Evolutionary conservation across 2,329 filamentous ascomycete genomes (phyloP).

Genomic region (Escovopsis weberi): DNA sequence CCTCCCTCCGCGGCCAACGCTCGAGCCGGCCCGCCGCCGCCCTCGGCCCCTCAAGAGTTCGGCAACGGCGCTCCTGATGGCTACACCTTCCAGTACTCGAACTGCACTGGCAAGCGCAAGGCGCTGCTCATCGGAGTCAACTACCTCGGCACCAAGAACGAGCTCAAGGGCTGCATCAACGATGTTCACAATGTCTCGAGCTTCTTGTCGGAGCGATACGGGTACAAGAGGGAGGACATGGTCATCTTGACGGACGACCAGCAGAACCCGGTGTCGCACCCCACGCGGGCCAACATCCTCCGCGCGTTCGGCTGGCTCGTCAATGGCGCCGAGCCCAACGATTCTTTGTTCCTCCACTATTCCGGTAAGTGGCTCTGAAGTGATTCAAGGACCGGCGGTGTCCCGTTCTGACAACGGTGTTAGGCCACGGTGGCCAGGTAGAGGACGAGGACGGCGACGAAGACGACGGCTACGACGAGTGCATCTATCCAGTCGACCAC

Average conservation of each 20-base stretch:
- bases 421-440: constrained; percentile 63
- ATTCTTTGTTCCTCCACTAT: constrained; percentile 65
- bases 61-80: constrained; percentile 52
- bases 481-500: constrained; percentile 67
- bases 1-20: constrained; percentile 12
- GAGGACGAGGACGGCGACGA: constrained; percentile 62
- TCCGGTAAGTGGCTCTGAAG: constrained; percentile 33
- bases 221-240: constrained; percentile 68
- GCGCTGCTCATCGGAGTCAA: constrained; percentile 69
- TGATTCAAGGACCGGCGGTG: not conserved
- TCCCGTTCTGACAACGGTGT: not conserved
- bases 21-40: constrained; percentile 27
- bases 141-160: constrained; percentile 59
- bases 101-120: constrained; percentile 59
- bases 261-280: constrained; percentile 51
- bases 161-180: constrained; percentile 67
- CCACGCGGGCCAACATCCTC: constrained; percentile 62
- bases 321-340: constrained; percentile 54
- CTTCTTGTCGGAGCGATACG: constrained; percentile 53
- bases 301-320: constrained; percentile 66
- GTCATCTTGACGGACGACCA: constrained; percentile 66
- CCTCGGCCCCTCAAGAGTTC: constrained; percentile 39
- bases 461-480: constrained; percentile 63
- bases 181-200: constrained; percentile 63
- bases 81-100: constrained; percentile 64